Evolutionary conservation across 305 asterid genomes (phyloP), one percentile per base, ranked within the genome.

Genomic region (Fraxinus baroniana): DNA sequence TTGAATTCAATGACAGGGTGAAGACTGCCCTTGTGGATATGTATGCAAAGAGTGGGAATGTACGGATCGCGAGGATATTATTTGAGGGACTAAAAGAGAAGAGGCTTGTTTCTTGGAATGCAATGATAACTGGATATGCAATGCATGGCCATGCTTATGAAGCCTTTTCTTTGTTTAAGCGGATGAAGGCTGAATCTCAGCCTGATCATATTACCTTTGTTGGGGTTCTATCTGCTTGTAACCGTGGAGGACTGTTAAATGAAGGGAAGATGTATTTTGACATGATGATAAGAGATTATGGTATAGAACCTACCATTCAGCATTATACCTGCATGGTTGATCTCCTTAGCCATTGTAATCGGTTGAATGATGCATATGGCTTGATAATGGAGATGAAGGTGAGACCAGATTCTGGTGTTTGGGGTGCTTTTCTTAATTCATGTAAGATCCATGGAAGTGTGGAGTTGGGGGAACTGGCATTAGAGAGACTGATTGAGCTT

Each of bases 341-440:
- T 91, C 93, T 92, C 80, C 89, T 92, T 15, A 93, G 95, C 77
- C 94, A 86, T 79, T 87, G 84, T 64, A 87, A 87, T 76, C 88
- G 81, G 52, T 81, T 92, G 73, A 78, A 84, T 71, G 95, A 90
- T 84, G 95, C 95, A 7, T 90, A 90, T 85, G 22, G 24, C 78
- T 86, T 92, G 18, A 89, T 91, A 66, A 83, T 9, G 70, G 81
- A 83, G 71, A 91, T 91, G 91, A 85, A 74, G 18, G 90, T 83
- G 33, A 77, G 18, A 36, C 91, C 93, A 0, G 95, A 92, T 87
- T 84, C 92, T 60, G 95, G 91, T 76, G 85, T 92, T 20, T 92
- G 94, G 95, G 92, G 92, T 62, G 91, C 95, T 52, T 85, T 92
- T 89, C 97, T 92, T 39, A 87, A 87, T 85, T 89, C 93, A 0